These are phyloP conservation scores for Ceratocystis diversiconidia DNA, from an alignment of 2,329 filamentous ascomycete species.

Conservation along the genomic window DNA sequence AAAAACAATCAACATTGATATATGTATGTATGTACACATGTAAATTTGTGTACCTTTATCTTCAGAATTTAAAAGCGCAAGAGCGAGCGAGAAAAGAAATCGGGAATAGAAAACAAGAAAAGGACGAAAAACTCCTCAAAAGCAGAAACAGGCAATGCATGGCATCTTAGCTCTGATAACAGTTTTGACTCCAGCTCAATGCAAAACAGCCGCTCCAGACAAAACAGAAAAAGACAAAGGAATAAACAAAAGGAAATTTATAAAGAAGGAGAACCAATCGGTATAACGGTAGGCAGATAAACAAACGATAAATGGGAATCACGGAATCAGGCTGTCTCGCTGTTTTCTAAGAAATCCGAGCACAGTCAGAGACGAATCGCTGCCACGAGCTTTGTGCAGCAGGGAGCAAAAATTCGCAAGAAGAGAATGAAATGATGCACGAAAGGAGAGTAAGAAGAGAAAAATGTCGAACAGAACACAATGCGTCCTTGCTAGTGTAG, in stretches of 20 bases:
- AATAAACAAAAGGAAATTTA: conserved; percentile 9
- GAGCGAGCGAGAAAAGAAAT: background rate
- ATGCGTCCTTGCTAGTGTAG: background rate
- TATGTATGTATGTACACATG: background rate
- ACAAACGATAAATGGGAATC: conserved; percentile 12
- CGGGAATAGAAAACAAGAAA: background rate
- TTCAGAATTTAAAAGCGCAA: background rate
- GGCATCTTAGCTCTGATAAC: background rate
- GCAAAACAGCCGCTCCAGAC: background rate
- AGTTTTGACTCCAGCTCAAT: conserved; percentile 8
- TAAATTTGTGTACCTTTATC: background rate
- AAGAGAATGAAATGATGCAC: conserved; percentile 1
- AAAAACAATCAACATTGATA: conserved; percentile 1
- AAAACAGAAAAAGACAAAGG: conserved; percentile 1
- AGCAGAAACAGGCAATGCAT: background rate
- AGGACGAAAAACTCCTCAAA: background rate
- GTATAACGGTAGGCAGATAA: conserved; percentile 1
- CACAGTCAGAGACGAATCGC: conserved; percentile 1
- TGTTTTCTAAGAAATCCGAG: background rate
- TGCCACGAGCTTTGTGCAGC: background rate
- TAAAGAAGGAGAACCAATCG: background rate
- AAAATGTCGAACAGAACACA: background rate
- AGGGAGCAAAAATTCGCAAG: background rate
- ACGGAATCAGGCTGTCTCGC: conserved; percentile 4
- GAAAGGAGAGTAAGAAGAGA: conserved; percentile 6